Base-by-base conservation (phyloP, 2,329 filamentous ascomycete genomes). In the Fusarium sp. region DNA sequence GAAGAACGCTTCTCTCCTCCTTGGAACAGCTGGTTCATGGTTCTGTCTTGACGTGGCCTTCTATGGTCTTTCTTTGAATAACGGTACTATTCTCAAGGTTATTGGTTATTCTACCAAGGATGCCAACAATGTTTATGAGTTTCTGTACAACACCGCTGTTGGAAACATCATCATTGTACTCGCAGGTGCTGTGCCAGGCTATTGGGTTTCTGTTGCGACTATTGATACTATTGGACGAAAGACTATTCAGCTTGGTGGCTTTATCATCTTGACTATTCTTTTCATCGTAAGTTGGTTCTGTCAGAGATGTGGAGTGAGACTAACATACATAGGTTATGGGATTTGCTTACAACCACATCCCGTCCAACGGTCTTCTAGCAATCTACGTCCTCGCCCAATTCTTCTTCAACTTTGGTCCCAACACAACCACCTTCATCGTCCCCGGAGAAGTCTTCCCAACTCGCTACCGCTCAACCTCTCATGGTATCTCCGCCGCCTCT, bases 11-110 rank as follows among this genome's bases (percentile, higher is more conserved):
- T 88, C 90, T 76, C 85, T 94, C 18, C 87, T 94, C 1, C 83
- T 94, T 44, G 92, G 92, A n/a, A 95, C 92, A 15, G 91, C 92
- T 15, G 91, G 91, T 43, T 95, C 93, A 4, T 97, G 93, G 93
- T 95, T 94, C 80, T 87, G 92, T 80, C 89, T 93, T 56, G 84
- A 84, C 67, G 80, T 84, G 62, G 87, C 87, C 30, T 88, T 88
- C 77, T 91, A 91, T 72, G 89, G 90, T 57, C 86, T 94, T 24
- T 90, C 90, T 34, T 84, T 95, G 52, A 94, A 94, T 80, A 94
- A 93, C 79, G 88, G 90, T 25, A 87, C 88, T 63, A 93, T 94
- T 68, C 86, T 94, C 25, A 79, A 82, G 27, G 87, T 88, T 6
- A 94, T 94, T 74, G 92, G 92, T 52, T 95, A 90, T 81, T 89